Evolutionary conservation across 306 rosid genomes (phyloP).

Genomic region (Quillaja saponaria): DNA sequence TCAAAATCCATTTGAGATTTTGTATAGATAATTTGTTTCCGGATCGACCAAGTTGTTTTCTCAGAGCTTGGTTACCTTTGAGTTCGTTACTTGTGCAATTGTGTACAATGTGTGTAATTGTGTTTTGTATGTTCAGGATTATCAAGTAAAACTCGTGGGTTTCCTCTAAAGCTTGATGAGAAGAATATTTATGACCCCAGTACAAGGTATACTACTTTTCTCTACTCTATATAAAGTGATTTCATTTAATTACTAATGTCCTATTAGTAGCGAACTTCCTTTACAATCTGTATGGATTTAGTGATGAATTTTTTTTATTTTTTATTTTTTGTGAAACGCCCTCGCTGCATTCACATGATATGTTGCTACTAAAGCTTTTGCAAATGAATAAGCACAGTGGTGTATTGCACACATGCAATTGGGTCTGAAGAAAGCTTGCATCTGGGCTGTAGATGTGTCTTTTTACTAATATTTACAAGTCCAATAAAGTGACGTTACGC

Average conservation of each 20-base stretch:
- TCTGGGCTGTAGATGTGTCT: background rate
- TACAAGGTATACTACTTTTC: slow-evolving; percentile 51
- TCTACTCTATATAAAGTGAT: too few species aligned
- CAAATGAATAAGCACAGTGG: slow-evolving; percentile 4
- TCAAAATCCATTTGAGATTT: background rate
- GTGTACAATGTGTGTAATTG: too few species aligned
- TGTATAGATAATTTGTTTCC: background rate
- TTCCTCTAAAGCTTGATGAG: slow-evolving; percentile 52
- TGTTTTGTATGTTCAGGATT: slow-evolving; percentile 53
- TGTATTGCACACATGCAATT: background rate
- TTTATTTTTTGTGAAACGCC: slow-evolving; percentile 3
- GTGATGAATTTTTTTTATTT: slow-evolving; percentile 9
- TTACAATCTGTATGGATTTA: background rate
- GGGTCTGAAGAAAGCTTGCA: slow-evolving; percentile 1
- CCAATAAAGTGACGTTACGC: background rate
- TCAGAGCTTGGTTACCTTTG: background rate
- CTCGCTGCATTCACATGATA: slow-evolving; percentile 19
- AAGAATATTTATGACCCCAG: slow-evolving; percentile 50
- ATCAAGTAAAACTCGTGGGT: slow-evolving; percentile 51
- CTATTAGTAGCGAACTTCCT: too few species aligned
- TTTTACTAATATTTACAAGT: background rate
- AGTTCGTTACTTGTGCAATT: too few species aligned
- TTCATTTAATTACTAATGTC: too few species aligned
- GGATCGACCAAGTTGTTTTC: slow-evolving; percentile 14
- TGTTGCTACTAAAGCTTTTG: background rate